These are phyloP conservation scores for Neltuma alba DNA, from an alignment of 306 rosid species.

Conservation along the genomic window DNA sequence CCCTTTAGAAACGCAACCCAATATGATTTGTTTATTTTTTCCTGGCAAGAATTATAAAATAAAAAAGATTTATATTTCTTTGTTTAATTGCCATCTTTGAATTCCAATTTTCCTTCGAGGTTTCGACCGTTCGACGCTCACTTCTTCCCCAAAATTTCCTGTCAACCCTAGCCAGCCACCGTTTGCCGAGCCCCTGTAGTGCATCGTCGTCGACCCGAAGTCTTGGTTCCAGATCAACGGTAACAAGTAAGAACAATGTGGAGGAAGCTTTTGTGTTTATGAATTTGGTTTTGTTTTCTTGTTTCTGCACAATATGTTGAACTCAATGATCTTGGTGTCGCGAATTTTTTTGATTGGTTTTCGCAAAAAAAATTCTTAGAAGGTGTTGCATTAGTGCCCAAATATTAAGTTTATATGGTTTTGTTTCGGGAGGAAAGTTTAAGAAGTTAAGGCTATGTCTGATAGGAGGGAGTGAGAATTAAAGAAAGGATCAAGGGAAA, in stretches of 20 bases:
- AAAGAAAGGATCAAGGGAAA: not conserved
- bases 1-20: too few relatives aligned
- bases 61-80: too few relatives aligned
- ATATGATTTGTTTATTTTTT: too few relatives aligned
- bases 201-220: not conserved
- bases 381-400: not conserved
- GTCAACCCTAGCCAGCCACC: not conserved
- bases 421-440: not conserved
- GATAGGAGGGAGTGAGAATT: not conserved
- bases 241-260: conserved; percentile 55
- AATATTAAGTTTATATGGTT: not conserved
- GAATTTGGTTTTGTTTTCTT: not conserved
- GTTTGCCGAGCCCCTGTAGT: not conserved
- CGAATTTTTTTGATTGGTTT: not conserved
- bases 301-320: conserved; percentile 1
- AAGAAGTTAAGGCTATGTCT: not conserved
- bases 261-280: not conserved
- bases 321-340: not conserved
- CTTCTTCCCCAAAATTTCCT: not conserved
- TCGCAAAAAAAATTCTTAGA: not conserved
- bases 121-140: not conserved
- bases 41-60: too few relatives aligned
- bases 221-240: conserved; percentile 81
- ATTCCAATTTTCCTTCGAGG: not conserved
- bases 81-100: not conserved